These are phyloP conservation scores for Cercospora zeina DNA, from an alignment of 2,329 filamentous ascomycete genomes.

Conservation along the genomic window DNA sequence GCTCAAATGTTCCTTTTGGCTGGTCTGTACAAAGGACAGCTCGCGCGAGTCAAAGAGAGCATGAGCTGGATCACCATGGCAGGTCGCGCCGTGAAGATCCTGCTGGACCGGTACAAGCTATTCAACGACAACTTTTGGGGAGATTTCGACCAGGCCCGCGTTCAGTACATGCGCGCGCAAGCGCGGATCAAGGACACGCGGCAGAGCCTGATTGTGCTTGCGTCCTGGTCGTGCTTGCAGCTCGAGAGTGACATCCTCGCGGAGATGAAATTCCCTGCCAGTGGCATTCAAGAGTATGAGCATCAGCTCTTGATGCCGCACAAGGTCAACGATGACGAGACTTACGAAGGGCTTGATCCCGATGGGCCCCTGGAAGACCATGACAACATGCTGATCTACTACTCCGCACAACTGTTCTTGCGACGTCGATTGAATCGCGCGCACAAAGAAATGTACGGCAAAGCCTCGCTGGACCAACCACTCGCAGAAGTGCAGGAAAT, in stretches of 20 bases:
- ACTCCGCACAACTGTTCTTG: conserved; percentile 62
- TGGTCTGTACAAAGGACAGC: conserved; percentile 83
- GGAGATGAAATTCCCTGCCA: conserved; percentile 67
- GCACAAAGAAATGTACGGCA: conserved; percentile 57
- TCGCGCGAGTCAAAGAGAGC: conserved; percentile 84
- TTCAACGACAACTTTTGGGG: conserved; percentile 40
- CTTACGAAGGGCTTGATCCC: conserved; percentile 31
- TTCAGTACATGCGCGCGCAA: conserved; percentile 35
- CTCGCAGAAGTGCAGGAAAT: conserved; percentile 34
- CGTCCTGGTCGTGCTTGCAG: conserved; percentile 92
- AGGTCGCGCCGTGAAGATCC: conserved; percentile 63
- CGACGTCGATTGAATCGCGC: conserved; percentile 58
- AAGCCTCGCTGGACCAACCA: conserved; percentile 31
- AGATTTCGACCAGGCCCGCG: conserved; percentile 41
- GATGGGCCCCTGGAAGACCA: conserved; percentile 26
- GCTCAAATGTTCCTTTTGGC: conserved; percentile 84
- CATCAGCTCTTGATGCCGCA: conserved; percentile 67
- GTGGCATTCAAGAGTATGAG: conserved; percentile 60
- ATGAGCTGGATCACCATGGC: conserved; percentile 68
- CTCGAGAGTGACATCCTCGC: conserved; percentile 93
- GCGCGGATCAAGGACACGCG: conserved; percentile 38
- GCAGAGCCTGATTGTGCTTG: conserved; percentile 55
- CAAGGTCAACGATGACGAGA: conserved; percentile 46
- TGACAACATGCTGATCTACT: conserved; percentile 56
- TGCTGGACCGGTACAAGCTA: conserved; percentile 69